Base-by-base conservation (phyloP, 768 basidiomycete species). In the Psilocybe sp. region DNA sequence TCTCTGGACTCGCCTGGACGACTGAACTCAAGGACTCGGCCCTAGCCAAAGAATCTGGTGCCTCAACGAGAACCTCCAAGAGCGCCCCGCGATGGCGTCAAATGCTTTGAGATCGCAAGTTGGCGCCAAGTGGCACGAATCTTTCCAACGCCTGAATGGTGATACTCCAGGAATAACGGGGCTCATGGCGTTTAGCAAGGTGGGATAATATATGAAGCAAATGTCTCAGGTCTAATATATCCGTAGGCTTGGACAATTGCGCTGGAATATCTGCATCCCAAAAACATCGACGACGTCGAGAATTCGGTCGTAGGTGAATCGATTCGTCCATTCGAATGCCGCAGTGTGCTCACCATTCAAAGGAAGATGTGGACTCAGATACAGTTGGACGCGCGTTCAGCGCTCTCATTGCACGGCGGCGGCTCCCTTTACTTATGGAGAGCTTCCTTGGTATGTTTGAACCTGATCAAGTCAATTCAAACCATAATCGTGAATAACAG, bases 41-140 rank as follows among this genome's bases (percentile, higher is more conserved):
- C 23, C 40, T 18, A n/a, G 16, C 11, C 16, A 11, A 23, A 14
- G 7, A 31, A 13, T 13, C 13, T 5, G 20, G 32, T 13, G 16
- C 16, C 20, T 13, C 32, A 12, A 31, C 11, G 20, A 5, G 11
- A 13, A 44, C 16, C 23, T 38, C 8, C n/a, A 28, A 34, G 20
- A n/a, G 13, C 15, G 6, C n/a, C 4, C 3, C 12, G 28, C 7
- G 19, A 84, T 82, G 84, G 76, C 79, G 14, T 82, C 82, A 4
- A 74, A 79, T 49, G 84, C 83, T 19, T 68, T 86, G n/a, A 77
- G 77, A 40, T 74, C 77, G 1, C 84, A 87, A 61, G 82, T 87
- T 8, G 76, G 80, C 14, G 70, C 82, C 3, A 85, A 85, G 69
- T 87, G 86, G 85, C 81, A 85, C 52, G 82, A 86, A 15, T 74